Conservation (phyloP, 2,329 filamentous ascomycete species). For the Colletotrichum sidae region DNA sequence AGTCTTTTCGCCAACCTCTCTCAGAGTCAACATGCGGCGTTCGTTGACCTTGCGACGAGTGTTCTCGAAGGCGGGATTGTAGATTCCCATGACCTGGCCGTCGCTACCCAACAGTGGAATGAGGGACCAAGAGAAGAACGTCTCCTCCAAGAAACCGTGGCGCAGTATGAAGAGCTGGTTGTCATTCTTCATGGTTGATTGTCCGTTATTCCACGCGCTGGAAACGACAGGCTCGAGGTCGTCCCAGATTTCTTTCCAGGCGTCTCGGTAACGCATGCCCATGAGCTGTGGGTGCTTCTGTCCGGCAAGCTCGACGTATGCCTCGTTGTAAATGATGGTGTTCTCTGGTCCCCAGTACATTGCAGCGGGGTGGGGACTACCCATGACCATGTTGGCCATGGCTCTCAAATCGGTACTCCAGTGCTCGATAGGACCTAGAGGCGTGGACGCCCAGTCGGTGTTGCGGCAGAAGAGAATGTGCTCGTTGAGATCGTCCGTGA, state of each 20-base stretch:
- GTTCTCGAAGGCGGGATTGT: conserved; percentile 86
- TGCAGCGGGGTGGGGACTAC: conserved; percentile 77
- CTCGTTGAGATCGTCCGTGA: conserved; percentile 71
- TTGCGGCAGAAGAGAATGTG: conserved; percentile 81
- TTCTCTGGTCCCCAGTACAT: conserved; percentile 84
- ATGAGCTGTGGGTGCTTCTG: conserved; percentile 82
- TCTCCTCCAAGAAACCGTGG: conserved; percentile 79
- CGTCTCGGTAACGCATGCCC: conserved; percentile 76
- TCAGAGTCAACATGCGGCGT: conserved; percentile 81
- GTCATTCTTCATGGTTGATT: conserved; percentile 87
- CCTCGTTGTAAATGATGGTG: conserved; percentile 78
- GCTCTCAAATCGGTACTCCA: conserved; percentile 79
- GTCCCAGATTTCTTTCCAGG: conserved; percentile 81
- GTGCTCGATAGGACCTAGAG: conserved; percentile 79
- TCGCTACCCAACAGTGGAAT: conserved; percentile 81
- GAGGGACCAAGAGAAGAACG: conserved; percentile 86
- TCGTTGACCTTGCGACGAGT: conserved; percentile 83
- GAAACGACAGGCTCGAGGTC: conserved; percentile 76
- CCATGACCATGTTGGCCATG: conserved; percentile 88
- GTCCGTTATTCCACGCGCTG: conserved; percentile 75
- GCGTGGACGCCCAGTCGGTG: conserved; percentile 78
- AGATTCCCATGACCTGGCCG: conserved; percentile 79
- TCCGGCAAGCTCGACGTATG: conserved; percentile 77
- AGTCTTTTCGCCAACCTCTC: conserved; percentile 82
- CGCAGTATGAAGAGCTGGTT: conserved; percentile 80